Base-by-base conservation (phyloP, 345 rosid genomes). In the Hibiscus trionum region DNA sequence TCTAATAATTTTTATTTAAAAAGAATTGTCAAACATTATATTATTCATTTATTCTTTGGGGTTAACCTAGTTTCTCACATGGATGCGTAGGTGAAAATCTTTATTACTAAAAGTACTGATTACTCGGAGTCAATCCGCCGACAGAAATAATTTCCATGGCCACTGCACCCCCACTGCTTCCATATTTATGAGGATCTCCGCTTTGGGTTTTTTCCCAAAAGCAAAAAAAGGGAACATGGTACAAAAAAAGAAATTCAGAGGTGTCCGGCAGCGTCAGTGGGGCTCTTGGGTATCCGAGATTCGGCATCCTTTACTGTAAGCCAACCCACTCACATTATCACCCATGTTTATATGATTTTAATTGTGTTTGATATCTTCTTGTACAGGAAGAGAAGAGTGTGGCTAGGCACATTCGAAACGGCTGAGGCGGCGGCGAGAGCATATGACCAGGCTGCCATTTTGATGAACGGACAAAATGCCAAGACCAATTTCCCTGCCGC, bases 261-360 rank as follows among this genome's bases (percentile, higher is more conserved):
- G 93, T 44, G 96, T 90, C 64, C 86, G 96, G 77, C 93, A 90
- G 66, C 93, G 96, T 79, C 93, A 88, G 86, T 90, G 96, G 96
- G 96, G 96, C 80, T 88, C 96, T 47, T 90, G 96, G 93, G 93
- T 90, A 27, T 88, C 96, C 17, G 93, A 90, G 73, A 90, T 90
- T 80, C 93, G 96, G 63, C 93, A 90, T 69, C 93, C 96, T 21
- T 84, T 90, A 78, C 69, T 86, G 96, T 90, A 81, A 73, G 72
- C 62, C 61, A 10, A 31, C 29, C 78, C 69, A 56, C 79, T 61
- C 72, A 10, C 78, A 59, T 78, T 35, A 35, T 35, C 37, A 35
- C 7, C 37, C 7, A 21, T 21, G 24, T 21, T 21, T 21, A 21
- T 7, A 2, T 66, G 70, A 47, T 66, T 66, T 24, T 26, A 3